These are phyloP conservation scores for Amphichorda felina DNA, from an alignment of 2,329 filamentous ascomycete genomes.

Conservation along the genomic window DNA sequence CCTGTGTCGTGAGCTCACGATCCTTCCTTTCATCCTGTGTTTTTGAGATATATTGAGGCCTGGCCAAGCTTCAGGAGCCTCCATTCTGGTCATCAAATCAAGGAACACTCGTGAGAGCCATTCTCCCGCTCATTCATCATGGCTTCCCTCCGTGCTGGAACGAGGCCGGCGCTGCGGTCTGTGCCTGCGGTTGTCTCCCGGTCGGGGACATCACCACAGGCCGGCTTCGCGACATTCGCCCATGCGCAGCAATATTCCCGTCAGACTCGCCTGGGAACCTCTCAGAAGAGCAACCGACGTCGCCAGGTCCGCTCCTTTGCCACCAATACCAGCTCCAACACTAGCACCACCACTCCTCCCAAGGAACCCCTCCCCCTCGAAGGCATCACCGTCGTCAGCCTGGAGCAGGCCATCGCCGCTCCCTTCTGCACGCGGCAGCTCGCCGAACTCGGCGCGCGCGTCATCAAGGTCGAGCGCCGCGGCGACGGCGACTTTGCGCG, in stretches of 20 bases:
- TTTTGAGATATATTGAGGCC: no score
- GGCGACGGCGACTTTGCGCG: conserved; percentile 39
- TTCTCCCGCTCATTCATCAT: neutral
- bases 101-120: no score
- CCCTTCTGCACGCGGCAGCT: conserved; percentile 42
- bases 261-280: neutral
- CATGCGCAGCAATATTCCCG: no score
- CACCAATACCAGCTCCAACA: neutral
- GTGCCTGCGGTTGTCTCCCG: neutral
- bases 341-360: neutral
- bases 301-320: neutral
- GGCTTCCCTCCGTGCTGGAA: neutral
- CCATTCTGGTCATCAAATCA: no score
- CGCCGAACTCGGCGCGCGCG: conserved; percentile 38
- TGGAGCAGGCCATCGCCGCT: conserved; percentile 42
- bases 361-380: conserved; percentile 12
- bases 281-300: neutral
- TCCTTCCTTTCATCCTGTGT: no score
- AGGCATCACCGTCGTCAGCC: conserved; percentile 36
- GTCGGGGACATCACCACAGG: neutral
- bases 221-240: no score
- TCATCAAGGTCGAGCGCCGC: conserved; percentile 43
- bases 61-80: no score
- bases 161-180: neutral
- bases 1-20: no score